phyloP scores from a whole-genome alignment of 768 basidiomycete species.

The Amanita muscaria region DNA sequence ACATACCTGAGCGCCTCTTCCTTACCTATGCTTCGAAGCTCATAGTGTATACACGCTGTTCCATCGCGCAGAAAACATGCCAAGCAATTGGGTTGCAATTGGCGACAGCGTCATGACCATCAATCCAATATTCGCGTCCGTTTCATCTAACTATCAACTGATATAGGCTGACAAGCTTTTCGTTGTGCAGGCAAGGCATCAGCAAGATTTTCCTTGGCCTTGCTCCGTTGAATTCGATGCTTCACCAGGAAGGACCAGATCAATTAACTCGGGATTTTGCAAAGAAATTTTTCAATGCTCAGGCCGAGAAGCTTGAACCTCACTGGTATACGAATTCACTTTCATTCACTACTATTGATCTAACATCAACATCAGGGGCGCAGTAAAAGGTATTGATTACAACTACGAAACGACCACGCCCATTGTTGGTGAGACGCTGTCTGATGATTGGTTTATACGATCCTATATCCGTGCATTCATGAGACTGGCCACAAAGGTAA shows the following conservation, averaged over 20 bases:
- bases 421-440: background rate
- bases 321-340: too few relatives aligned
- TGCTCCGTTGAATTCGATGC: background rate
- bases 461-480: background rate
- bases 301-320: too few relatives aligned
- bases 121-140: slow-evolving; percentile 11
- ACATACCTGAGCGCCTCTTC: too few relatives aligned
- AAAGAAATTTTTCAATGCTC: too few relatives aligned
- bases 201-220: background rate
- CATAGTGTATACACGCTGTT: slow-evolving; percentile 19
- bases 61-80: slow-evolving; percentile 18
- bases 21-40: slow-evolving; percentile 9
- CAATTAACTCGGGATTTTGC: background rate
- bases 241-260: background rate
- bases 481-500: background rate
- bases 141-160: background rate
- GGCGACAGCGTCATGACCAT: slow-evolving; percentile 26
- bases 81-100: slow-evolving; percentile 24
- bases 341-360: background rate
- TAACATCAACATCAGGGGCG: background rate
- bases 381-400: background rate
- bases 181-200: background rate
- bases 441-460: background rate
- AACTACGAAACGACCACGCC: background rate
- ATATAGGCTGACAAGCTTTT: too few relatives aligned